Percentiles rank a stretch among this genome's conserved stretches.
phyloP scores from a whole-genome alignment of 73 alveolate genomes.

The Paramecium tetraurelia region DNA sequence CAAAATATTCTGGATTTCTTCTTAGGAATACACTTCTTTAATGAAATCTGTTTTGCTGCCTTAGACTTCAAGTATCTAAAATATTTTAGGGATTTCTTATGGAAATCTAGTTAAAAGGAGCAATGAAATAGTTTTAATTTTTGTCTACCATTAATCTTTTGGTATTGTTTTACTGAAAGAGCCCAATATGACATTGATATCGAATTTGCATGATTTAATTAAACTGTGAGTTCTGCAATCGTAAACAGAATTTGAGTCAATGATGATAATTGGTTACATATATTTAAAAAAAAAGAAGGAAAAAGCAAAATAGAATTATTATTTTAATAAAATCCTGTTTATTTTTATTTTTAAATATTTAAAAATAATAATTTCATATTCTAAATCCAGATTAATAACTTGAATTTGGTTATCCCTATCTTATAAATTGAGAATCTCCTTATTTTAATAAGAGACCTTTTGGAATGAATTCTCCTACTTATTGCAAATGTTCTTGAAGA shows the following conservation, averaged over 20 bases:
- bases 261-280: not conserved
- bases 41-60: not conserved
- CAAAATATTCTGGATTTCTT: not conserved
- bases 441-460: slow-evolving; percentile 52
- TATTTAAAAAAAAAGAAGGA: not conserved
- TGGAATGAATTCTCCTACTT: slow-evolving; percentile 61
- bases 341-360: not conserved
- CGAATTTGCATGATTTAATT: not conserved
- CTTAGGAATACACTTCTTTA: not conserved
- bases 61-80: not conserved
- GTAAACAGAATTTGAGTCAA: not conserved
- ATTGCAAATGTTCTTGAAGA: slow-evolving; percentile 35
- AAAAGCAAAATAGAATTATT: not conserved
- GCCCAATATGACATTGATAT: not conserved
- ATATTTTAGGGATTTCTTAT: not conserved
- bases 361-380: not conserved
- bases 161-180: not conserved
- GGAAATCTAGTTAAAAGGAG: not conserved
- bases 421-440: slow-evolving; percentile 54
- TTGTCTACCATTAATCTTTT: not conserved
- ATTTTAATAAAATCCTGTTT: not conserved
- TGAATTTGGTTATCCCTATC: slow-evolving; percentile 38
- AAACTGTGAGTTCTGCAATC: slow-evolving; percentile 21
- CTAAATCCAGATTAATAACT: slow-evolving; percentile 46
- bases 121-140: not conserved